phyloP scores from a whole-genome alignment of 106 monocot species.

The Xerophyta viscosa region DNA sequence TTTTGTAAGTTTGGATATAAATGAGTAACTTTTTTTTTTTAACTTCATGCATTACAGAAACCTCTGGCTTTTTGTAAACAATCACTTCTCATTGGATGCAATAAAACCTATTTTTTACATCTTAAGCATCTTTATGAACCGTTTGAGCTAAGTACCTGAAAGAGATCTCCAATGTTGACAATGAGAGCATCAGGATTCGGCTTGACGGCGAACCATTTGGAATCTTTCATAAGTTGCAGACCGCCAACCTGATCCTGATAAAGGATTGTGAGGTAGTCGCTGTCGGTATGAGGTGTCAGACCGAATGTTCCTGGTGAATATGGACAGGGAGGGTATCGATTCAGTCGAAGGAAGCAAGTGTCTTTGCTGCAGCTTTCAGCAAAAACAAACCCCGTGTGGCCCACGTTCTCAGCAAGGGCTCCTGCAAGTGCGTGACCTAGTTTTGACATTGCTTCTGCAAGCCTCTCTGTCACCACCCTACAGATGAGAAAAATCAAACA shows the following conservation, averaged over 20 bases:
- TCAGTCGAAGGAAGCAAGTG: slow-evolving; percentile 44
- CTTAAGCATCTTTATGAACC: not conserved
- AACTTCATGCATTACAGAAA: no score
- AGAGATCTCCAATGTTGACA: slow-evolving; percentile 59
- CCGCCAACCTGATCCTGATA: slow-evolving; percentile 47
- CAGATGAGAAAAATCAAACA: not conserved
- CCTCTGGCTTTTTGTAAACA: no score
- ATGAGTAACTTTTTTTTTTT: no score
- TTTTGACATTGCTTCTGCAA: slow-evolving; percentile 14
- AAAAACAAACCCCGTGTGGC: slow-evolving; percentile 8
- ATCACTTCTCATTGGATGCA: not conserved
- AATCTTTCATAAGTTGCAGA: slow-evolving; percentile 40
- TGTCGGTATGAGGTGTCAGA: slow-evolving; percentile 48
- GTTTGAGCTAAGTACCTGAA: slow-evolving; percentile 21
- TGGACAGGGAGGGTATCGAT: slow-evolving; percentile 44
- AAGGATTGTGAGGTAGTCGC: slow-evolving; percentile 48
- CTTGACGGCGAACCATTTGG: slow-evolving; percentile 39
- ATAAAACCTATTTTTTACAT: not conserved
- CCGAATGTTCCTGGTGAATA: slow-evolving; percentile 12
- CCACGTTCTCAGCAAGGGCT: slow-evolving; percentile 15
- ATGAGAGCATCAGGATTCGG: slow-evolving; percentile 33
- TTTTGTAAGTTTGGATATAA: no score
- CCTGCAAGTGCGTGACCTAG: slow-evolving; percentile 24
- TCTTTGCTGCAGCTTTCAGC: slow-evolving; percentile 14
- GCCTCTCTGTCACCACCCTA: slow-evolving; percentile 26